A percentile compares a stretch with the other conserved stretches of the same genome.
These are phyloP conservation scores for Cladorrhinum sp. DNA, from an alignment of 2,329 filamentous ascomycete species.

Conservation along the genomic window DNA sequence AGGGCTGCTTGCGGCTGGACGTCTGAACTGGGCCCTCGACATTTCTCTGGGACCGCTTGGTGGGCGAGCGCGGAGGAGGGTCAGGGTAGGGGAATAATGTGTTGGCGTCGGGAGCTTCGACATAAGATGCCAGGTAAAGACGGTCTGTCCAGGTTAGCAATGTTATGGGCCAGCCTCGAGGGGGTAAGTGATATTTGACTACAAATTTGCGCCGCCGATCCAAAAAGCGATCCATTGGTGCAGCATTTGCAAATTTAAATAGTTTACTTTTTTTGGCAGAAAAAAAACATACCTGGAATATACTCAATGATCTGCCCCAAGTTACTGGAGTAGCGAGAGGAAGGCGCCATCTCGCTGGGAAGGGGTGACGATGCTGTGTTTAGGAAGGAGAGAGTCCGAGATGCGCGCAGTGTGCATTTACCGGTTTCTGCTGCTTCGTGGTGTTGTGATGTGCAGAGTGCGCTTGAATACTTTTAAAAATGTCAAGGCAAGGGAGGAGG, in stretches of 20 bases:
- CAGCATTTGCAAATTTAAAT: conserved; percentile 6
- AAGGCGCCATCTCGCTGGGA: conserved; percentile 47
- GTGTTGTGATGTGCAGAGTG: background rate
- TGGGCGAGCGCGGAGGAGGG: conserved; percentile 61
- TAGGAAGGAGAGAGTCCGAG: background rate
- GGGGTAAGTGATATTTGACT: conserved; percentile 25
- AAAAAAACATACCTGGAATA: conserved; percentile 70
- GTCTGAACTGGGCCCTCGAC: conserved; percentile 51
- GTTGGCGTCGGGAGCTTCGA: conserved; percentile 72
- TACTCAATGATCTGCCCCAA: conserved; percentile 93
- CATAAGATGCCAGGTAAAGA: conserved; percentile 90
- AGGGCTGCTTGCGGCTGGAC: conserved; percentile 63
- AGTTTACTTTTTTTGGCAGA: background rate
- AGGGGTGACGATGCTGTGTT: background rate
- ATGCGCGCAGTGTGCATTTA: background rate
- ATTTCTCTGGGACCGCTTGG: conserved; percentile 68
- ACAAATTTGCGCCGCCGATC: conserved; percentile 26
- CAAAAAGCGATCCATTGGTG: background rate
- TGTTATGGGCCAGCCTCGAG: conserved; percentile 26
- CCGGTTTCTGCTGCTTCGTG: background rate
- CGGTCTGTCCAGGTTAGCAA: conserved; percentile 65
- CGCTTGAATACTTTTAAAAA: background rate
- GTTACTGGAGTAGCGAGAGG: conserved; percentile 50
- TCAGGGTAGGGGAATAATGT: conserved; percentile 82
- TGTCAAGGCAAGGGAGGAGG: background rate